Evolutionary conservation across 2,329 filamentous ascomycete genomes (phyloP), one percentile per base, ranked within the genome.

Genomic region (Lasiodiplodia sp.): DNA sequence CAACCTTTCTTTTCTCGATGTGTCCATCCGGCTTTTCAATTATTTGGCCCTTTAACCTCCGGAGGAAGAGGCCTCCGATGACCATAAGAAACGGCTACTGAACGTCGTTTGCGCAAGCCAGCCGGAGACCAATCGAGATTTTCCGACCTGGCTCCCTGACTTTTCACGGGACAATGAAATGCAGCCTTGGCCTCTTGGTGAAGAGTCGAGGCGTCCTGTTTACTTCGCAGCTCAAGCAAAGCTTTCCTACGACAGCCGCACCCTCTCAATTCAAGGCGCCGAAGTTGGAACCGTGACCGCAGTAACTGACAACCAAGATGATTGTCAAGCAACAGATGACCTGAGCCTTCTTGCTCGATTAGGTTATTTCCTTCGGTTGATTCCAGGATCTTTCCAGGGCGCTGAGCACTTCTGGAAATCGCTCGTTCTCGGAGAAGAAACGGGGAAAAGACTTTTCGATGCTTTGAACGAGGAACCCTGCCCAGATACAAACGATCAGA

Each of bases 101-200:
- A 31, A 53, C 11, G 16, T 53, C 0, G 10, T 53, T 31, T 34
- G 51, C 51, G 25, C 25, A 53, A 53, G 51, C 25, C 51, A 53
- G 7, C 51, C 51, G 14, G 3, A 34, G 0, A 12, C 3, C 10
- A 16, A 31, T 7, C 12, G 2, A 0, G 12, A 0, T 1, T 53
- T 53, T 31, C 51, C 51, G 12, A 28, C 51, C 12, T 53, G 51
- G 51, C 51, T 53, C 4, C 51, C 51, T 16, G 51, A 53, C 16
- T 53, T 53, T 16, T 34, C 51, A 14, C 25, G 23, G 28, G 51
- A 53, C 25, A 53, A 53, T 18, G 51, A 25, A 18, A 53, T 53
- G 51, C 0, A 31, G 1, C 12, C 12, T 40, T 40, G 38, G 38
- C 38, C 38, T 6, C 38, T 12, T 2, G 4, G 11, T 16, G 38